Evolutionary conservation across 495 filamentous ascomycete species (phyloP), one percentile per base, ranked within the genome.

Genomic region (Talaromyces stipitatus): DNA sequence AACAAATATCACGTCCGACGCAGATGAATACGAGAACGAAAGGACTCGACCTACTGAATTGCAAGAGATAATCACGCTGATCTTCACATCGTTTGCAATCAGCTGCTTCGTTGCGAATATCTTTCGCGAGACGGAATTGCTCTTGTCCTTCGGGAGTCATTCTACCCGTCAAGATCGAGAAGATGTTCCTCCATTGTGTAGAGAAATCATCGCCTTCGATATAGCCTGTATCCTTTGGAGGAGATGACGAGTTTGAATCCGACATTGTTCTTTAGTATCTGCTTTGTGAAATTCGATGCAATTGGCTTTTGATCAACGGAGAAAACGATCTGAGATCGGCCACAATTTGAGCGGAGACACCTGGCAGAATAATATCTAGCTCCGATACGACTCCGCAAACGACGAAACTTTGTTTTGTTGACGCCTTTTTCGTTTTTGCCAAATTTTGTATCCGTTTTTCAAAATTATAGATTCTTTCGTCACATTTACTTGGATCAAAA

Each of bases 71-170:
- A 67, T 92, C 86, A 20, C 87, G 82, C 64, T 88, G 80, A 18
- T 82, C 70, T 61, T 96, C 88, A 72, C 90, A 95, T 28, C 81
- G 81, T 64, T 77, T 76, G 77, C 87, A 92, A 75, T 95, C 88
- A 28, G 71, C 68, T 57, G 75, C 78, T 69, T 90, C 89, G 68
- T 86, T 80, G 50, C 78, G 73, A 38, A 76, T 68, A 71, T 91
- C 89, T 57, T 79, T 78, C 62, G 79, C 83, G 60, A 83, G 74
- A 56, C 87, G 83, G 76, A 87, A 95, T 69, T 85, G 78, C 60
- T 83, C 79, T 29, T 80, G 75, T 45, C 87, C 89, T 61, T 87
- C 80, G 27, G 76, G 70, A 46, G 82, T 87, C 71, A 92, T 82
- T 57, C 77, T 72, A 50, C 87, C 87, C 1, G 86, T 84, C 2